Percentiles rank a stretch among this genome's conserved stretches.
Evolutionary conservation across 164 flowering plant genomes (phyloP).

Genomic region (Tinospora cordifolia): DNA sequence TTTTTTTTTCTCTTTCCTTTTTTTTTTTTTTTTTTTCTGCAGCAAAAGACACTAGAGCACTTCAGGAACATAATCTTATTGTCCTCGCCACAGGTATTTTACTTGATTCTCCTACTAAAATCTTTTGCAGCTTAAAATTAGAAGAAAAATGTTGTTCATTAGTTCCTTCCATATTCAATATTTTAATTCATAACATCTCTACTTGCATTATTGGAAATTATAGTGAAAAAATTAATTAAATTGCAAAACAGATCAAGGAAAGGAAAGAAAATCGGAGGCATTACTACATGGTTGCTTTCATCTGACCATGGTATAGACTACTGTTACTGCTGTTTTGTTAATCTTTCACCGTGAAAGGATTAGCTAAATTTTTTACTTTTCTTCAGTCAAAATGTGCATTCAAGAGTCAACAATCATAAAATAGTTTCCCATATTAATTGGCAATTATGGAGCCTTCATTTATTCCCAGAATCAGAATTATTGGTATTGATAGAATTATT

Average conservation of each 20-base stretch:
- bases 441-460: background rate
- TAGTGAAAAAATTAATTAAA: background rate
- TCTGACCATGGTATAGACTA: background rate
- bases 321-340: background rate
- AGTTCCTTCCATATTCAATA: background rate
- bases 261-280: background rate
- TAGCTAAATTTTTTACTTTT: background rate
- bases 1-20: too few relatives aligned
- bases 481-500: too few relatives aligned
- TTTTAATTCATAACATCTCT: background rate
- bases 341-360: background rate
- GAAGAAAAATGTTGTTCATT: background rate
- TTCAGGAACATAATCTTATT: constrained; percentile 78
- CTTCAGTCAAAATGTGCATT: background rate
- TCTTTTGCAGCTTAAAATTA: background rate
- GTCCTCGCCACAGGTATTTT: constrained; percentile 88
- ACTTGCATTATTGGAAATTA: background rate
- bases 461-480: too few relatives aligned
- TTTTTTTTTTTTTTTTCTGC: constrained; percentile 26
- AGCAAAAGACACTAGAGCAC: constrained; percentile 77
- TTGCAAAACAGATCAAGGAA: background rate
- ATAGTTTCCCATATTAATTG: background rate
- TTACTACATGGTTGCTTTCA: background rate
- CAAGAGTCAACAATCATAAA: background rate
- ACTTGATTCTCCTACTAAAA: background rate